phyloP scores from a whole-genome alignment of 2,329 filamentous ascomycete genomes.

The Phyllosticta ampelicida region DNA sequence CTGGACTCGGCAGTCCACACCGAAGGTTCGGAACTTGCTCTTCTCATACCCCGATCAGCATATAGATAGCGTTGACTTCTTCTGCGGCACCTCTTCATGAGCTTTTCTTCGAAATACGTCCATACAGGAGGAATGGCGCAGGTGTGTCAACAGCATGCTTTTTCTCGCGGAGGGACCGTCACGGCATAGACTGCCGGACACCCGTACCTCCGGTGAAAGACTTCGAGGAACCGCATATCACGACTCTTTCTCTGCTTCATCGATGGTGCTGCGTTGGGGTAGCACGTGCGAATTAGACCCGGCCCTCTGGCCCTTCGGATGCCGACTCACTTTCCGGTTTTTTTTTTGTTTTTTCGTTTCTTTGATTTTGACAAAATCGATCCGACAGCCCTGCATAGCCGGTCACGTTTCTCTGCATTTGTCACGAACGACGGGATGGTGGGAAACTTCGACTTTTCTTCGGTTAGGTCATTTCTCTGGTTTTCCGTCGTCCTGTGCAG shows the following conservation, averaged over 20 bases:
- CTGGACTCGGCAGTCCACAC: slow-evolving; percentile 15
- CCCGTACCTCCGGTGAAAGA: slow-evolving; percentile 18
- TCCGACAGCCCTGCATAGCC: slow-evolving; percentile 19
- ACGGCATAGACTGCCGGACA: slow-evolving; percentile 21
- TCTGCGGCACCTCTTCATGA: slow-evolving; percentile 31
- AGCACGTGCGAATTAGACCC: slow-evolving; percentile 24
- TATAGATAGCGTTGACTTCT: slow-evolving; percentile 42
- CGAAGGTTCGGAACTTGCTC: slow-evolving; percentile 31
- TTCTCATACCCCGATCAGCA: slow-evolving; percentile 38
- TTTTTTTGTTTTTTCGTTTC: slow-evolving; percentile 17
- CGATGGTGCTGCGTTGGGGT: slow-evolving; percentile 31
- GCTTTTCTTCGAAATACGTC: slow-evolving; percentile 15
- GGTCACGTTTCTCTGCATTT: slow-evolving; percentile 10
- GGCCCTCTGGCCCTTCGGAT: slow-evolving; percentile 27
- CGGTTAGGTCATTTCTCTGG: slow-evolving; percentile 7
- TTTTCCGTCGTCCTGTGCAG: slow-evolving; percentile 10
- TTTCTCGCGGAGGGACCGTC: slow-evolving; percentile 1
- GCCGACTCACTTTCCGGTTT: slow-evolving; percentile 20
- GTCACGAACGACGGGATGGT: slow-evolving; percentile 9
- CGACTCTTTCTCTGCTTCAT: slow-evolving; percentile 29
- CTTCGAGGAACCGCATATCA: slow-evolving; percentile 16
- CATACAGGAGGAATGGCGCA: slow-evolving; percentile 16
- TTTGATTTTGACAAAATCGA: slow-evolving; percentile 25
- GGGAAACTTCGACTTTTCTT: background rate
- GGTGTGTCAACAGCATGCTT: slow-evolving; percentile 18